phyloP scores from a whole-genome alignment of 805 yeast species.

The Jamesozyma hellenica region DNA sequence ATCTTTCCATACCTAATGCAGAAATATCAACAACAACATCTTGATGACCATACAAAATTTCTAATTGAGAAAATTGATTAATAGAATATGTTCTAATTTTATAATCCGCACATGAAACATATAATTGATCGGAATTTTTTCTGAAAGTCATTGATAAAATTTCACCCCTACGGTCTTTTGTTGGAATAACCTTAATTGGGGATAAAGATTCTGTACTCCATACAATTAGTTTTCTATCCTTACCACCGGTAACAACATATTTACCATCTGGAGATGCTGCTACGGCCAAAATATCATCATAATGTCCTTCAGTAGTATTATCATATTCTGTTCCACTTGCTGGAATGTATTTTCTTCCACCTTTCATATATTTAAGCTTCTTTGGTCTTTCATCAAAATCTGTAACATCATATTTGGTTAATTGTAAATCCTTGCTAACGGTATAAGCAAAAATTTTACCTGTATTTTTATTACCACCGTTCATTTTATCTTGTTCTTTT shows the following conservation, averaged over 20 bases:
- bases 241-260: constrained; percentile 85
- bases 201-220: constrained; percentile 79
- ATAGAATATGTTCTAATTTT: constrained; percentile 80
- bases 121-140: constrained; percentile 71
- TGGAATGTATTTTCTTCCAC: constrained; percentile 41
- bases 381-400: constrained; percentile 49
- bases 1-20: constrained; percentile 76
- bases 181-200: constrained; percentile 67
- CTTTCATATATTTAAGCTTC: constrained; percentile 53
- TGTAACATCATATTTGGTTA: constrained; percentile 71
- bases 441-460: constrained; percentile 58
- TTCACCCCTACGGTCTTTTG: constrained; percentile 59
- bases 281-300: constrained; percentile 62
- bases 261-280: constrained; percentile 84
- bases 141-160: constrained; percentile 70
- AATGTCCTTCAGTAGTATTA: constrained; percentile 59
- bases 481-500: constrained; percentile 29
- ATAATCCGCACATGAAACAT: constrained; percentile 87
- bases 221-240: constrained; percentile 67
- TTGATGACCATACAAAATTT: constrained; percentile 90
- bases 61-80: constrained; percentile 80
- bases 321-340: constrained; percentile 33
- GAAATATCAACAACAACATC: constrained; percentile 75
- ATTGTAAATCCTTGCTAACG: constrained; percentile 68
- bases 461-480: constrained; percentile 40